Conservation (phyloP, 495 filamentous ascomycete genomes). For the Aspergillus ostianus region DNA sequence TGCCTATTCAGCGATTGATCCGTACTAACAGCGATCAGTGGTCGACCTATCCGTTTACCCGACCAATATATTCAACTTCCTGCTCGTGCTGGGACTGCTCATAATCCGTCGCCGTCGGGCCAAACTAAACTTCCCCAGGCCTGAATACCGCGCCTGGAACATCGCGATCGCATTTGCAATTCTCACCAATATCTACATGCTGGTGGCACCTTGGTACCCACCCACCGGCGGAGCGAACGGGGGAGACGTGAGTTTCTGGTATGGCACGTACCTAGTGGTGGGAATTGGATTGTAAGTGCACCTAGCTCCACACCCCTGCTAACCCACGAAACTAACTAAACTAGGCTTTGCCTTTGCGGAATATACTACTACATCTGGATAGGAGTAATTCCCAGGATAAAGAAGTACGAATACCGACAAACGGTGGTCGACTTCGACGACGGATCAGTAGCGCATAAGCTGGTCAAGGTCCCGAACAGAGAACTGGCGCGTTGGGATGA, state of each 20-base stretch:
- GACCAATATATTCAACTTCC: conserved; percentile 49
- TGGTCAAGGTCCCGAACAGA: conserved; percentile 2
- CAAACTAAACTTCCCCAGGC: conserved; percentile 37
- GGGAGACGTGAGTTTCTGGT: conserved; percentile 67
- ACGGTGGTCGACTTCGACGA: conserved; percentile 3
- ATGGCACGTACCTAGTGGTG: conserved; percentile 58
- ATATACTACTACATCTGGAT: conserved; percentile 5
- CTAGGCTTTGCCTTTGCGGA: neutral
- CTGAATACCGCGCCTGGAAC: conserved; percentile 56
- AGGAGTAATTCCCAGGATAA: neutral
- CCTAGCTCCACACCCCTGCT: no score
- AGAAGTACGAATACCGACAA: conserved; percentile 1
- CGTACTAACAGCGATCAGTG: conserved; percentile 28
- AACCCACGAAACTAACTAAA: neutral
- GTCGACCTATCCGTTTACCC: conserved; percentile 56
- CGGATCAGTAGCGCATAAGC: conserved; percentile 1
- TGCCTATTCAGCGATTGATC: neutral
- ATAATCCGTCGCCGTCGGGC: conserved; percentile 51
- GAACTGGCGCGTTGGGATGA: conserved; percentile 3
- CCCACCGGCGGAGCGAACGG: conserved; percentile 53
- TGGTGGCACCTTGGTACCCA: conserved; percentile 67
- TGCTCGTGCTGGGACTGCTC: conserved; percentile 53
- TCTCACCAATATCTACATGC: conserved; percentile 52
- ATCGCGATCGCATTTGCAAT: conserved; percentile 53
- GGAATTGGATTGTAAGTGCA: conserved; percentile 55